These are phyloP conservation scores for Termitomyces bulborhizus DNA, from an alignment of 768 basidiomycete species.

Conservation along the genomic window DNA sequence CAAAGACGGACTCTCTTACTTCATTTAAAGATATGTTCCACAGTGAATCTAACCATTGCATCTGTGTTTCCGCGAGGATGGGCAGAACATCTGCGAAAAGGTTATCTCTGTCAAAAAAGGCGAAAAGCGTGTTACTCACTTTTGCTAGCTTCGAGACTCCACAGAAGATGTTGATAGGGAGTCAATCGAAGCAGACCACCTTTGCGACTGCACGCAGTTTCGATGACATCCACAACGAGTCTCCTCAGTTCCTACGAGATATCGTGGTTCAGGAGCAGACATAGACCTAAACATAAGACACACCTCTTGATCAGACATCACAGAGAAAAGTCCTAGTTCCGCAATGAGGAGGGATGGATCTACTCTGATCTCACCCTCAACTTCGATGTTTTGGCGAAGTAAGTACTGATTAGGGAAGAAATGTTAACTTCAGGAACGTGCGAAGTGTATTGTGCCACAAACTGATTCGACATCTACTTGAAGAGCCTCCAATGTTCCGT, in stretches of 20 bases:
- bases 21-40: constrained; percentile 30
- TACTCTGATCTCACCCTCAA: constrained; percentile 9
- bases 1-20: constrained; percentile 16
- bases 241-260: background rate
- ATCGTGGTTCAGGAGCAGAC: background rate
- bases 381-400: background rate
- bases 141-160: constrained; percentile 34
- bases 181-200: constrained; percentile 36
- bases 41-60: constrained; percentile 45
- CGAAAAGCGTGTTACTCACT: constrained; percentile 26
- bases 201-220: constrained; percentile 26
- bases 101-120: background rate
- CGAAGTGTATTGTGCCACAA: background rate
- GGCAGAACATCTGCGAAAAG: constrained; percentile 23
- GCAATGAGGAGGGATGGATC: constrained; percentile 22
- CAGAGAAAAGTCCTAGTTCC: constrained; percentile 29
- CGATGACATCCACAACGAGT: constrained; percentile 27
- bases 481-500: constrained; percentile 10
- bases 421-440: background rate
- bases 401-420: constrained; percentile 3
- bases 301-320: constrained; percentile 1
- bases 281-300: background rate
- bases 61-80: constrained; percentile 27
- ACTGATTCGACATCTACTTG: constrained; percentile 19
- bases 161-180: constrained; percentile 52